phyloP scores from a whole-genome alignment of 2,329 filamentous ascomycete genomes.

The Xylaria hypoxylon region DNA sequence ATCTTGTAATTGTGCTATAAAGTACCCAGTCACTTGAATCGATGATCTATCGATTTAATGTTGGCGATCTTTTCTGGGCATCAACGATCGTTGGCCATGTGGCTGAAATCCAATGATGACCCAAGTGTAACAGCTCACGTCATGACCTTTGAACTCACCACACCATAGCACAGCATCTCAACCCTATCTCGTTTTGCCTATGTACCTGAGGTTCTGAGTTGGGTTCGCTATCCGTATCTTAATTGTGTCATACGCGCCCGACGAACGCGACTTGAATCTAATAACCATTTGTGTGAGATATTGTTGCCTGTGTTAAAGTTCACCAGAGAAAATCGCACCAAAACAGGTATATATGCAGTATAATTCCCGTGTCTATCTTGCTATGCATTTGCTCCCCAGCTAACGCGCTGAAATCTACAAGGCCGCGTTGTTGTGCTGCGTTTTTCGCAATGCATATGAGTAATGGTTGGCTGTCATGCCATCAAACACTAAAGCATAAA shows the following conservation, averaged over 20 bases:
- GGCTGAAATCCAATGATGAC: conserved; percentile 26
- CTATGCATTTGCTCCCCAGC: too few relatives aligned
- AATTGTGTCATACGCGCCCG: conserved; percentile 4
- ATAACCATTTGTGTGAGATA: background rate
- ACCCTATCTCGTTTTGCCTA: background rate
- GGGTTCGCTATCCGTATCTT: background rate
- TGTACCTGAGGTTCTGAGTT: background rate
- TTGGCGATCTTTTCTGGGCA: conserved; percentile 4
- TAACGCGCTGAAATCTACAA: too few relatives aligned
- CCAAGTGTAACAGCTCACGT: conserved; percentile 16
- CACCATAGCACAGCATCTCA: background rate
- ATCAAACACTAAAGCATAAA: too few relatives aligned
- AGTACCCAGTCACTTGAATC: background rate
- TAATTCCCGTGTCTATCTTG: too few relatives aligned
- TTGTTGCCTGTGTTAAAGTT: too few relatives aligned
- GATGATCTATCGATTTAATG: background rate
- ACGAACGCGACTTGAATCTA: background rate
- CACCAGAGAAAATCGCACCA: too few relatives aligned
- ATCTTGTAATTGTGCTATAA: background rate
- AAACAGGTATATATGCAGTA: too few relatives aligned
- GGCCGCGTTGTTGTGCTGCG: too few relatives aligned
- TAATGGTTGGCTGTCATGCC: too few relatives aligned
- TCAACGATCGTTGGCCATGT: conserved; percentile 2
- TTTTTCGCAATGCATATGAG: too few relatives aligned
- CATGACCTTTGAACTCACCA: conserved; percentile 13